A percentile compares a stretch with the other conserved stretches of the same genome.
These are phyloP conservation scores for Gaeumannomyces tritici DNA, from an alignment of 2,329 filamentous ascomycete genomes.

Conservation along the genomic window DNA sequence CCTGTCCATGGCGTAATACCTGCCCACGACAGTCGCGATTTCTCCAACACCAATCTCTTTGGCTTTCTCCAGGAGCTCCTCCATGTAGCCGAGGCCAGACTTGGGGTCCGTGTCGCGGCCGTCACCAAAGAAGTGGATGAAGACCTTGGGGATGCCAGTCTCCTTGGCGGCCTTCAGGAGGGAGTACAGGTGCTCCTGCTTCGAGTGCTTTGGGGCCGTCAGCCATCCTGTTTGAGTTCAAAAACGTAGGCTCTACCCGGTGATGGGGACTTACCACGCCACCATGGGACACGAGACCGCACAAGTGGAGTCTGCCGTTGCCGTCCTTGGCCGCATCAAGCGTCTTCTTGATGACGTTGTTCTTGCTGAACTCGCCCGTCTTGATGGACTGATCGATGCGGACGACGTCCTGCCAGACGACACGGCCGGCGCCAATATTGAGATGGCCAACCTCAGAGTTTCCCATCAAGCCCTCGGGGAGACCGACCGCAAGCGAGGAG, in stretches of 20 bases:
- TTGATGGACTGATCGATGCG: slow-evolving; percentile 91
- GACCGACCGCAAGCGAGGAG: slow-evolving; percentile 87
- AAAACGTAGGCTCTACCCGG: background rate
- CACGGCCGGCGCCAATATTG: slow-evolving; percentile 94
- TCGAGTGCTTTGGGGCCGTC: slow-evolving; percentile 57
- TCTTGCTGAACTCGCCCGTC: slow-evolving; percentile 68
- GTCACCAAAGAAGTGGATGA: slow-evolving; percentile 98
- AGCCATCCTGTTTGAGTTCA: background rate
- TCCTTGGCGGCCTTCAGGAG: slow-evolving; percentile 87
- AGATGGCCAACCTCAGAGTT: slow-evolving; percentile 98
- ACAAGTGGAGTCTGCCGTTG: slow-evolving; percentile 86
- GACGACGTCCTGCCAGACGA: slow-evolving; percentile 98
- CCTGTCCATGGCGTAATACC: slow-evolving; percentile 98
- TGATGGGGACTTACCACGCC: slow-evolving; percentile 53
- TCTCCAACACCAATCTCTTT: slow-evolving; percentile 81
- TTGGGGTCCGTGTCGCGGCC: slow-evolving; percentile 97
- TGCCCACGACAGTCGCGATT: slow-evolving; percentile 85
- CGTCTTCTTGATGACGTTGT: slow-evolving; percentile 65
- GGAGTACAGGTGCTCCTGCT: slow-evolving; percentile 86
- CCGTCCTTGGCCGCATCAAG: slow-evolving; percentile 75
- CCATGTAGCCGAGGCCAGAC: slow-evolving; percentile 79
- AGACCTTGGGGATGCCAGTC: slow-evolving; percentile 78
- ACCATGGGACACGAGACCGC: slow-evolving; percentile 87
- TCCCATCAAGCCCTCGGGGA: slow-evolving; percentile 96
- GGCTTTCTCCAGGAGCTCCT: slow-evolving; percentile 70